Conservation (phyloP, 257 asterid genomes). For the Parsonsia alboflavescens region DNA sequence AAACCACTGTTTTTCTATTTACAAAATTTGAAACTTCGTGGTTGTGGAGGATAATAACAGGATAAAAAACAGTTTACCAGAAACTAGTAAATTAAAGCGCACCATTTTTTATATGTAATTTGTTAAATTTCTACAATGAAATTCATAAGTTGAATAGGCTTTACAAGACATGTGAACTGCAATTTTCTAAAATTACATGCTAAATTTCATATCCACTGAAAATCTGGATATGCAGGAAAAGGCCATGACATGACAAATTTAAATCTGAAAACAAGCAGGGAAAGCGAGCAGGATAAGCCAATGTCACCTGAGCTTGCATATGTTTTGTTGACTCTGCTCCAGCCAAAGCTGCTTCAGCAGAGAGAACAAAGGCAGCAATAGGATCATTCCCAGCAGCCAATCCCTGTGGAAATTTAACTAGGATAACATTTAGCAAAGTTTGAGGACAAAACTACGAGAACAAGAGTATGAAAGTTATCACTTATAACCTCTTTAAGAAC, state of each 20-base stretch:
- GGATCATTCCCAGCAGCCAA: conserved; percentile 77
- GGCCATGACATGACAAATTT: neutral
- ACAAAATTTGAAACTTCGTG: neutral
- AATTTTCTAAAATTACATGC: neutral
- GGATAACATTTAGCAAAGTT: conserved; percentile 8
- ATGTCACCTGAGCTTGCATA: conserved; percentile 84
- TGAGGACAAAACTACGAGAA: conserved; percentile 7
- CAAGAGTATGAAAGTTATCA: conserved; percentile 2
- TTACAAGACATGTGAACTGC: neutral
- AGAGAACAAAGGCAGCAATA: conserved; percentile 54
- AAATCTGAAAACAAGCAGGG: neutral
- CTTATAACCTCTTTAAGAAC: conserved; percentile 70
- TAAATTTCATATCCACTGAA: neutral
- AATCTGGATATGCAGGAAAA: neutral
- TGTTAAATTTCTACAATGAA: neutral
- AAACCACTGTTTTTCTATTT: neutral
- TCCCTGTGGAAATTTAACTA: conserved; percentile 51
- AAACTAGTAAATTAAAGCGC: too few relatives aligned
- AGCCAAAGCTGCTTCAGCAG: conserved; percentile 83
- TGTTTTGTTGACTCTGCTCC: conserved; percentile 86
- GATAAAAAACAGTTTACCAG: neutral
- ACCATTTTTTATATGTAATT: neutral
- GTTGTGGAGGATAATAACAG: neutral
- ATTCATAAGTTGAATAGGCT: neutral
- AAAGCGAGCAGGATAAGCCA: conserved; percentile 7